Conservation (phyloP, 495 filamentous ascomycete genomes). For the Massariosphaeria phaeospora region DNA sequence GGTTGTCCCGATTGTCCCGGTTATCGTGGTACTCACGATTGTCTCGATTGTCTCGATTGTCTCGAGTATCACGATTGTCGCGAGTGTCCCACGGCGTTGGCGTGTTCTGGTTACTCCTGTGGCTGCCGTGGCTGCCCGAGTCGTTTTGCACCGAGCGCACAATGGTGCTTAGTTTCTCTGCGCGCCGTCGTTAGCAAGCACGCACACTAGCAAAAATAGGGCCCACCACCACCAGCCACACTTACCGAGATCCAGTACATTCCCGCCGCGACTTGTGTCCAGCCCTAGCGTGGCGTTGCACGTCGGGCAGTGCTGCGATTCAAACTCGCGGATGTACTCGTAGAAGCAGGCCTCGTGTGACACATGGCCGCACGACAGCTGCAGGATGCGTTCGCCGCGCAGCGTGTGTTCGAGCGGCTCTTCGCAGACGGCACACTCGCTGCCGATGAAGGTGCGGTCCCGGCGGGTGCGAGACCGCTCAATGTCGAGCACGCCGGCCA, state of each 20-base stretch:
- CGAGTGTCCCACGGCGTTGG: conserved; percentile 57
- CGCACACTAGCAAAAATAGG: background rate
- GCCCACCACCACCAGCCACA: conserved; percentile 1
- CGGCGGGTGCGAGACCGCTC: conserved; percentile 77
- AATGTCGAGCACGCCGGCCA: conserved; percentile 69
- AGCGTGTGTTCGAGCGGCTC: conserved; percentile 96
- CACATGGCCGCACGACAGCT: conserved; percentile 94
- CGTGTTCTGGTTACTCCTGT: conserved; percentile 48
- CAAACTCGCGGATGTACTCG: conserved; percentile 93
- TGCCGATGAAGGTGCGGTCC: conserved; percentile 92
- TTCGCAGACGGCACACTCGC: conserved; percentile 92
- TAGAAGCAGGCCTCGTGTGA: conserved; percentile 99
- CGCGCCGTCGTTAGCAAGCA: conserved; percentile 16
- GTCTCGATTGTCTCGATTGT: background rate
- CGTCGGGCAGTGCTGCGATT: conserved; percentile 90
- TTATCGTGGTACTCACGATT: background rate
- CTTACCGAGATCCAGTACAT: conserved; percentile 88
- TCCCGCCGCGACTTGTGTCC: conserved; percentile 92
- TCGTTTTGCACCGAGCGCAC: conserved; percentile 71
- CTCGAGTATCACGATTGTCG: conserved; percentile 38
- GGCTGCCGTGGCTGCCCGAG: conserved; percentile 3
- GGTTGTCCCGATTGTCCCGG: conserved; percentile 18
- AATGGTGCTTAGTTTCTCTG: conserved; percentile 94
- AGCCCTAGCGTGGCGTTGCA: conserved; percentile 90
- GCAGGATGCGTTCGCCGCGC: conserved; percentile 88